Conservation (phyloP, 2,329 filamentous ascomycete genomes). For the Ceratocystis alfenasii region DNA sequence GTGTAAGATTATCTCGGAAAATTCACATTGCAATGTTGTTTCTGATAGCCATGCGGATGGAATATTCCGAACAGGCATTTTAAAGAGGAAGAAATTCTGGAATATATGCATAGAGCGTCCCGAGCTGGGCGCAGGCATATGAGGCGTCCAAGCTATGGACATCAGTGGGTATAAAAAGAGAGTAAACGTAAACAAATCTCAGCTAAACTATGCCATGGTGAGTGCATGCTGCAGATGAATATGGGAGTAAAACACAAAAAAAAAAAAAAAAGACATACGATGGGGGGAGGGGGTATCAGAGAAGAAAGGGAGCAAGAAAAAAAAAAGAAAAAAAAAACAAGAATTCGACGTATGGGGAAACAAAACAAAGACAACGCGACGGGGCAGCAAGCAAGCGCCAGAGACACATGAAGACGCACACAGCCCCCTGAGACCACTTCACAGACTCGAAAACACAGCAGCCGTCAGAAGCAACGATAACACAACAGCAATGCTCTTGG, state of each 20-base stretch:
- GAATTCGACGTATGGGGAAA: not conserved
- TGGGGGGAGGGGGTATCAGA: constrained; percentile 17
- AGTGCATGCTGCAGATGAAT: not conserved
- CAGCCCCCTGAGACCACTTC: not conserved
- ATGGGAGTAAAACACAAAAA: not conserved
- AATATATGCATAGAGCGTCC: too few species aligned
- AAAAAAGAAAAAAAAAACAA: not conserved
- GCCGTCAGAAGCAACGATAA: constrained; percentile 16
- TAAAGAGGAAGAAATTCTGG: too few species aligned
- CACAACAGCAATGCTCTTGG: constrained; percentile 16
- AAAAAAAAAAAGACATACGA: not conserved
- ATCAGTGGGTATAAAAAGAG: not conserved
- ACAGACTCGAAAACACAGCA: constrained; percentile 19
- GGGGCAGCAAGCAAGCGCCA: not conserved
- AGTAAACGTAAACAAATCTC: not conserved
- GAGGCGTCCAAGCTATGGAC: too few species aligned
- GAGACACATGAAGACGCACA: not conserved
- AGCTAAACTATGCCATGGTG: not conserved
- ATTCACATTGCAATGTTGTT: not conserved
- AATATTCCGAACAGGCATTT: too few species aligned
- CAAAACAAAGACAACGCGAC: not conserved
- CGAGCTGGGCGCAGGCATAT: too few species aligned
- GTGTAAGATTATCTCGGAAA: too few species aligned
- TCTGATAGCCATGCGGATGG: not conserved
- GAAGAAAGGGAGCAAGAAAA: not conserved